These are phyloP conservation scores for Alternaria metachromatica DNA, from an alignment of 2,329 filamentous ascomycete species.

Conservation along the genomic window DNA sequence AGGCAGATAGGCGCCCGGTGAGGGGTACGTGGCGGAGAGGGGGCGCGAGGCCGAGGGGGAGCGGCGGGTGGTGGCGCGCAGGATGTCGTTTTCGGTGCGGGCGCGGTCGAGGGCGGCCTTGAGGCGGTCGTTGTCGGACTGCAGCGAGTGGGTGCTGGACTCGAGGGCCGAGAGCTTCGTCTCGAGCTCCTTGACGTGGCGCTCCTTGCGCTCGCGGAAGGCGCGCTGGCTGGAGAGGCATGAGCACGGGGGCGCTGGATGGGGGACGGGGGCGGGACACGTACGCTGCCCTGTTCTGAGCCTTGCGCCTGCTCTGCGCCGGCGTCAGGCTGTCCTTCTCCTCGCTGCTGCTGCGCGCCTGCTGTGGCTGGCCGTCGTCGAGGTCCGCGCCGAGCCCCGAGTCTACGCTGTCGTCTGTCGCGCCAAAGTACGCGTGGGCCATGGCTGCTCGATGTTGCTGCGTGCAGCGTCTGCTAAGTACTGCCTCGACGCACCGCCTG, in stretches of 20 bases:
- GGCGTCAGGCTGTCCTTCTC: slow-evolving; percentile 57
- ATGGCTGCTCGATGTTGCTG: slow-evolving; percentile 44
- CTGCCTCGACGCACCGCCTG: background rate
- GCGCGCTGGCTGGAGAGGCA: slow-evolving; percentile 77
- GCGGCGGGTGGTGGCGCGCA: slow-evolving; percentile 74
- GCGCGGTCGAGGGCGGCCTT: slow-evolving; percentile 84
- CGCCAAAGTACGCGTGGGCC: slow-evolving; percentile 64
- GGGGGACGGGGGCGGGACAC: slow-evolving; percentile 34
- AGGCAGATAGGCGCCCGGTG: slow-evolving; percentile 43
- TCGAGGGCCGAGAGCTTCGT: slow-evolving; percentile 81
- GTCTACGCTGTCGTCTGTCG: slow-evolving; percentile 46
- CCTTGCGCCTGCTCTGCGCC: slow-evolving; percentile 66
- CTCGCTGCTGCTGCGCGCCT: slow-evolving; percentile 54
- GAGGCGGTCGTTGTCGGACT: slow-evolving; percentile 84
- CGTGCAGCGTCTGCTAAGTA: background rate
- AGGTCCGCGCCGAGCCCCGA: slow-evolving; percentile 52
- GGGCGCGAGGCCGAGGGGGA: slow-evolving; percentile 52
- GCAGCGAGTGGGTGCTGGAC: slow-evolving; percentile 72
- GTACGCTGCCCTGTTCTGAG: slow-evolving; percentile 76
- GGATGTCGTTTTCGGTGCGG: slow-evolving; percentile 89
- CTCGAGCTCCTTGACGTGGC: slow-evolving; percentile 91
- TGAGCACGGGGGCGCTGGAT: background rate
- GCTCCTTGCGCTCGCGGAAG: slow-evolving; percentile 94
- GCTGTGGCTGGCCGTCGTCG: slow-evolving; percentile 41
- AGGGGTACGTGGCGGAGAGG: slow-evolving; percentile 48